Percentiles rank a stretch among this genome's conserved stretches.
These are phyloP conservation scores for Aspergillus vadensis DNA, from an alignment of 2,329 filamentous ascomycete species.

Conservation along the genomic window DNA sequence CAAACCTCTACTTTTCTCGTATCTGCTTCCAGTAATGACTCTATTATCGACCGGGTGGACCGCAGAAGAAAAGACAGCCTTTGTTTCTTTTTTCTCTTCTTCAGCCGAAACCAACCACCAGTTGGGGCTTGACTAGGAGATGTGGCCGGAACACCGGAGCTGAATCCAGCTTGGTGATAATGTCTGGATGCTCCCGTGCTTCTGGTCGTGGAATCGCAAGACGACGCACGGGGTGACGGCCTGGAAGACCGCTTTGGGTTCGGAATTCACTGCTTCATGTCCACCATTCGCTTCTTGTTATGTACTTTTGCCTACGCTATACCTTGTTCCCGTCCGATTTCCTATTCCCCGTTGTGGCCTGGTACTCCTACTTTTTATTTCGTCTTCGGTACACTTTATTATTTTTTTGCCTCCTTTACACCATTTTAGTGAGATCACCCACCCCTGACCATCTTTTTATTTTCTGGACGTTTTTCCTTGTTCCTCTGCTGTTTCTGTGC, in stretches of 20 bases:
- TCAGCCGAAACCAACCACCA: constrained; percentile 24
- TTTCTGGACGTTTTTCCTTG: constrained; percentile 26
- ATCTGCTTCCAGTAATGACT: constrained; percentile 38
- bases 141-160: constrained; percentile 25
- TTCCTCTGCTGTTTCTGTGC: constrained; percentile 18
- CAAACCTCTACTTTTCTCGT: constrained; percentile 27
- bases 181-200: constrained; percentile 21
- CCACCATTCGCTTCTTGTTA: constrained; percentile 40
- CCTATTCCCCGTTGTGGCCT: constrained; percentile 29
- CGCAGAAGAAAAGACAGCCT: constrained; percentile 27
- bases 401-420: constrained; percentile 19
- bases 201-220: constrained; percentile 27
- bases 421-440: constrained; percentile 29
- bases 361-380: constrained; percentile 22
- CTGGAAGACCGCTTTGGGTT: constrained; percentile 22
- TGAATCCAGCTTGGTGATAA: constrained; percentile 14
- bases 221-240: constrained; percentile 26
- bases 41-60: constrained; percentile 29
- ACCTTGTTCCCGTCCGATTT: constrained; percentile 33
- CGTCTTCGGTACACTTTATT: constrained; percentile 24
- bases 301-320: constrained; percentile 44
- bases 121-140: constrained; percentile 29
- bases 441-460: constrained; percentile 28
- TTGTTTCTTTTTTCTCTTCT: constrained; percentile 19
- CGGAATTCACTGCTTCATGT: constrained; percentile 28